Conservation (phyloP, 2,329 filamentous ascomycete genomes). For the Penicillium fuscoglaucum region DNA sequence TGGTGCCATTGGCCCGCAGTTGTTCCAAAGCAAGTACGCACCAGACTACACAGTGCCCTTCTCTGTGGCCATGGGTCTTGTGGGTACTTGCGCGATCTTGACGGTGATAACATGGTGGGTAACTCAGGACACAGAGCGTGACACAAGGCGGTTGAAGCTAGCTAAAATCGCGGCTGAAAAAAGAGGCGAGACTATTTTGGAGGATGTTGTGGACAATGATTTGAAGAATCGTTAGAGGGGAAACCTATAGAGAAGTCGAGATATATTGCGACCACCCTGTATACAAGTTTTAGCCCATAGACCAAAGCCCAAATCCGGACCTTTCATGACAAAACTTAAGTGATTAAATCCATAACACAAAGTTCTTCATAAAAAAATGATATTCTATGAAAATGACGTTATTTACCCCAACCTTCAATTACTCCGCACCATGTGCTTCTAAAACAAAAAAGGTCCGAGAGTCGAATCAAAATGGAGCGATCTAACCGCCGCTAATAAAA, state of each 20-base stretch:
- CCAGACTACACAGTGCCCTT: constrained; percentile 50
- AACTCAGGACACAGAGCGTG: constrained; percentile 46
- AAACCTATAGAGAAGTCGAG: neutral
- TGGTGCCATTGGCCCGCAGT: constrained; percentile 50
- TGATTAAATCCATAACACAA: too few species aligned
- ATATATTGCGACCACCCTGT: neutral
- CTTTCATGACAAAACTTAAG: neutral
- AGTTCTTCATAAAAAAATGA: neutral
- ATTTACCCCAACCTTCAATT: neutral
- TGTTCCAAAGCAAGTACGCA: constrained; percentile 49
- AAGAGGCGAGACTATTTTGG: constrained; percentile 45
- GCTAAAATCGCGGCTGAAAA: constrained; percentile 45
- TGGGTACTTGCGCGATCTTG: constrained; percentile 46
- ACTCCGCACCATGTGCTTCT: neutral
- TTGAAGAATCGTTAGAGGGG: constrained; percentile 23
- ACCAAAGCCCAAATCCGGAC: neutral
- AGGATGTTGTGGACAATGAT: constrained; percentile 47
- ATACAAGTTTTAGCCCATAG: neutral
- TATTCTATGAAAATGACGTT: neutral
- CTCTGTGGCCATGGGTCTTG: constrained; percentile 47
- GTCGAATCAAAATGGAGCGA: constrained; percentile 10
- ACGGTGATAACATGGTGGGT: constrained; percentile 50
- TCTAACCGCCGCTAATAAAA: constrained; percentile 9
- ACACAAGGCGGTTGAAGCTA: constrained; percentile 49
- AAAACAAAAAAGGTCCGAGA: constrained; percentile 20